Percentiles rank a stretch among this genome's conserved stretches.
phyloP scores from a whole-genome alignment of 2,329 filamentous ascomycete genomes.

The Periconia digitata region DNA sequence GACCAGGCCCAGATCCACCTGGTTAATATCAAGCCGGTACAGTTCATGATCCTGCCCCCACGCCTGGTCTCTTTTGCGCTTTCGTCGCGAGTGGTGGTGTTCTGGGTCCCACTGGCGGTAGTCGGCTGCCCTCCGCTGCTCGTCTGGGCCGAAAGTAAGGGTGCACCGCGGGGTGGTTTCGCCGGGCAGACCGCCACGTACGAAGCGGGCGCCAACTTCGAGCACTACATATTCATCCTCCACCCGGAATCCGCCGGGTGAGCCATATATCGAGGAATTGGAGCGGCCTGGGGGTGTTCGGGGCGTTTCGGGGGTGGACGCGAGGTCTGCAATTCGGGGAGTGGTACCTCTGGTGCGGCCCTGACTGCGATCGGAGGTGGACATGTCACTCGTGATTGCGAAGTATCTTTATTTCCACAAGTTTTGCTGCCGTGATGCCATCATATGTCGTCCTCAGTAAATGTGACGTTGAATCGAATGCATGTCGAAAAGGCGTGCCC shows the following conservation, averaged over 20 bases:
- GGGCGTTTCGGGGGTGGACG: conserved; percentile 37
- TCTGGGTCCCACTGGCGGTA: conserved; percentile 69
- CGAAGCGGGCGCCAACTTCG: conserved; percentile 76
- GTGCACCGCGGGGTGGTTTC: conserved; percentile 73
- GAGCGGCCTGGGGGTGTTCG: conserved; percentile 57
- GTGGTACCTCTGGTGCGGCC: conserved; percentile 33
- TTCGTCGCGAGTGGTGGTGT: conserved; percentile 54
- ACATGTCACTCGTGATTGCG: conserved; percentile 10
- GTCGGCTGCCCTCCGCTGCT: conserved; percentile 77
- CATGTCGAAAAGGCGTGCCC: neutral
- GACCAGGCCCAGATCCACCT: conserved; percentile 75
- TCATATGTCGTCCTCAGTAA: neutral
- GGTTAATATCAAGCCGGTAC: conserved; percentile 74
- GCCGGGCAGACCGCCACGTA: conserved; percentile 84
- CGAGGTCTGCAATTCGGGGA: conserved; percentile 39
- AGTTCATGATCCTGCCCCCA: conserved; percentile 72
- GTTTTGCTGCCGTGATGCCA: neutral
- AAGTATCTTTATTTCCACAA: neutral
- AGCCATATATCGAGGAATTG: conserved; percentile 61
- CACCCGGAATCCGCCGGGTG: conserved; percentile 58
- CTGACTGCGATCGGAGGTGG: conserved; percentile 33
- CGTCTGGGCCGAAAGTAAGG: conserved; percentile 72
- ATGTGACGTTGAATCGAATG: neutral
- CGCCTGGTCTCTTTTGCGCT: conserved; percentile 48
- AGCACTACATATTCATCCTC: conserved; percentile 84